Conservation (phyloP, 2,329 filamentous ascomycete species). For the Fusarium pseudocircinatum region DNA sequence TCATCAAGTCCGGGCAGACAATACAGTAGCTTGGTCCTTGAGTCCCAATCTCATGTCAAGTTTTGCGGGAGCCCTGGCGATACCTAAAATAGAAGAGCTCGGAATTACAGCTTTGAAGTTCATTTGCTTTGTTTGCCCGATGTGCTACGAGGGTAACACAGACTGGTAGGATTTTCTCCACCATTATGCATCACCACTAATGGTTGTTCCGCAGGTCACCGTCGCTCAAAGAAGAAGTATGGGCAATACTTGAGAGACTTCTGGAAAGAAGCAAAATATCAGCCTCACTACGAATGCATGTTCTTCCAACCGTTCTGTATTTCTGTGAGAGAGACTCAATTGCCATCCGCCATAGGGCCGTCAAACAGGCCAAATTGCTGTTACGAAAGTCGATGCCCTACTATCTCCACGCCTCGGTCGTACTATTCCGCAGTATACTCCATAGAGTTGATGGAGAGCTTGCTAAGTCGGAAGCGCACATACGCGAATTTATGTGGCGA, state of each 20-base stretch:
- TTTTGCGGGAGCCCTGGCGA: no score
- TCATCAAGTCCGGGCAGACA: no score
- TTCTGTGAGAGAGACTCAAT: slow-evolving; percentile 44
- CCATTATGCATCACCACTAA: no score
- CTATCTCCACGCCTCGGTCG: slow-evolving; percentile 42
- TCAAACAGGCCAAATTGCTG: slow-evolving; percentile 35
- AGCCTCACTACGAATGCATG: slow-evolving; percentile 19
- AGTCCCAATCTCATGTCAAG: no score
- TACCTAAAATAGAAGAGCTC: no score
- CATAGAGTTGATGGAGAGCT: slow-evolving; percentile 39
- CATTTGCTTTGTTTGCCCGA: slow-evolving; percentile 42
- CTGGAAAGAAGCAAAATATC: slow-evolving; percentile 19
- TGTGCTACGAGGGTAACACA: slow-evolving; percentile 43
- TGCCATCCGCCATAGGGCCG: slow-evolving; percentile 33
- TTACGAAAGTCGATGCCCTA: slow-evolving; percentile 43
- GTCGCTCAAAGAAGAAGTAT: slow-evolving; percentile 36
- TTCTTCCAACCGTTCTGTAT: slow-evolving; percentile 41
- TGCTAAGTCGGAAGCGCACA: slow-evolving; percentile 36
- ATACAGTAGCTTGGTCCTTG: no score
- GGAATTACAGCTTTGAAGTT: no score
- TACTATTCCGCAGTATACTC: slow-evolving; percentile 45
- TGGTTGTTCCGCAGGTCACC: slow-evolving; percentile 24
- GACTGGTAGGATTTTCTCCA: no score
- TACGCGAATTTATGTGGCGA: slow-evolving; percentile 37
- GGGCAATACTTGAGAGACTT: slow-evolving; percentile 35